Evolutionary conservation across 2,329 filamentous ascomycete genomes (phyloP).

Genomic region (Apiospora saccharicola): DNA sequence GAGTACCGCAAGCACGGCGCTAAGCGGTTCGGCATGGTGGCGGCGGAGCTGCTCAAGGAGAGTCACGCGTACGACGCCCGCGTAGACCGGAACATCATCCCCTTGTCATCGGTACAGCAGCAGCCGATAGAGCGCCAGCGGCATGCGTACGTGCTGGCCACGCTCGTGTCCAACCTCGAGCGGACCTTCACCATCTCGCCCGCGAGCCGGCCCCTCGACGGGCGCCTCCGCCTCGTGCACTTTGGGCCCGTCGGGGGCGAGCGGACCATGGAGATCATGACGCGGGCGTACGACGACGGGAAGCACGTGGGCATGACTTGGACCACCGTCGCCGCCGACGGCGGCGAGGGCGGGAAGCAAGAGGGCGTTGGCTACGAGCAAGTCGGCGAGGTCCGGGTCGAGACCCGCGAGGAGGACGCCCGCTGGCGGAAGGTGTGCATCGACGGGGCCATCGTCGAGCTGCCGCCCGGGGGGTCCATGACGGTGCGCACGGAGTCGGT

Average conservation of each 20-base stretch:
- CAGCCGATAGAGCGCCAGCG: constrained; percentile 47
- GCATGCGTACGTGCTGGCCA: constrained; percentile 80
- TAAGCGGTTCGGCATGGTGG: constrained; percentile 85
- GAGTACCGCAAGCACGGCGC: constrained; percentile 80
- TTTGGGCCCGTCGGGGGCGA: constrained; percentile 73
- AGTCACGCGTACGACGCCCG: constrained; percentile 58
- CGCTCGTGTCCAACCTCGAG: constrained; percentile 83
- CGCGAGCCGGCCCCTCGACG: constrained; percentile 72
- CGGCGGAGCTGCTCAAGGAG: constrained; percentile 71
- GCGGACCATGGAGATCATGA: constrained; percentile 81
- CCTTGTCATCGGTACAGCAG: constrained; percentile 19
- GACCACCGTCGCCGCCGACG: constrained; percentile 34
- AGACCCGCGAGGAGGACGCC: constrained; percentile 70
- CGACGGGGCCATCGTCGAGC: constrained; percentile 85
- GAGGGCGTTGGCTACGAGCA: constrained; percentile 73
- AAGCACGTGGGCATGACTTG: constrained; percentile 61
- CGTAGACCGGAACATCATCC: constrained; percentile 41
- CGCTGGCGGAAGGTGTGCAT: constrained; percentile 87
- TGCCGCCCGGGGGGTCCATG: constrained; percentile 76
- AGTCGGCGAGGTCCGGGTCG: constrained; percentile 71
- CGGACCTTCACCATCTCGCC: constrained; percentile 85
- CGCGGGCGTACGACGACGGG: constrained; percentile 64
- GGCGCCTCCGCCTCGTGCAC: constrained; percentile 73
- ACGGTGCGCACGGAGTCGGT: constrained; percentile 62
- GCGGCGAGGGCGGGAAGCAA: constrained; percentile 42